Conservation (phyloP, 176 grass and related monocot genomes). For the Lolium rigidum region DNA sequence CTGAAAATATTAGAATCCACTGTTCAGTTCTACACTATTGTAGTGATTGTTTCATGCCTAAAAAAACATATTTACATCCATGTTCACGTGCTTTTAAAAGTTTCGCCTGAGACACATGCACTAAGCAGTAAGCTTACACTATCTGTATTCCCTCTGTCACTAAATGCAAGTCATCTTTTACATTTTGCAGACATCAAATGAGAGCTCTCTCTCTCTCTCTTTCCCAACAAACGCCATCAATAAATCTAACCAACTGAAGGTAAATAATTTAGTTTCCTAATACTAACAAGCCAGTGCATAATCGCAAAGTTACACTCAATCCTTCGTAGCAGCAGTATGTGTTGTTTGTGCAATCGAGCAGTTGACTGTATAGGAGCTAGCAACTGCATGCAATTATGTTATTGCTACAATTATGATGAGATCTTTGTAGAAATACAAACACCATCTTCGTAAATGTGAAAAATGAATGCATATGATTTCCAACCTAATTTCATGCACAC, state of each 20-base stretch:
- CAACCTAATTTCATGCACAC: not conserved
- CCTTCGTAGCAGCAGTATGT: slow-evolving; percentile 10
- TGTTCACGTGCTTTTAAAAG: slow-evolving; percentile 9
- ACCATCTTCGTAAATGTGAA: slow-evolving; percentile 13
- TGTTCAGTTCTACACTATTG: slow-evolving; percentile 1
- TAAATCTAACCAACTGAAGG: not conserved
- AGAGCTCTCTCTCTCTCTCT: not conserved
- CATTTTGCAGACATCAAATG: not conserved
- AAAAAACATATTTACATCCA: slow-evolving; percentile 11
- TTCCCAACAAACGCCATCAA: not conserved
- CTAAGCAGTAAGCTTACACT: slow-evolving; percentile 5
- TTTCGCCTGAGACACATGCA: not conserved
- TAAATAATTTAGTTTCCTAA: slow-evolving; percentile 1
- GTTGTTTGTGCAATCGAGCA: not conserved
- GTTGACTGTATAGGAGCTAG: slow-evolving; percentile 19
- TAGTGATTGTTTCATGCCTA: slow-evolving; percentile 19
- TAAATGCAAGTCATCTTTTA: not conserved
- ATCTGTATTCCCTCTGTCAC: not conserved
- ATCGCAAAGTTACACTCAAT: slow-evolving; percentile 6
- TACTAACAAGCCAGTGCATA: not conserved
- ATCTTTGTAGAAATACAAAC: slow-evolving; percentile 1
- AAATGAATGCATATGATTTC: slow-evolving; percentile 26
- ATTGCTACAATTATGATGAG: slow-evolving; percentile 27
- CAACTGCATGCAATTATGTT: slow-evolving; percentile 6
- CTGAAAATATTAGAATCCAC: not conserved